Conservation (phyloP, 306 rosid genomes). For the Quercus bicolor region DNA sequence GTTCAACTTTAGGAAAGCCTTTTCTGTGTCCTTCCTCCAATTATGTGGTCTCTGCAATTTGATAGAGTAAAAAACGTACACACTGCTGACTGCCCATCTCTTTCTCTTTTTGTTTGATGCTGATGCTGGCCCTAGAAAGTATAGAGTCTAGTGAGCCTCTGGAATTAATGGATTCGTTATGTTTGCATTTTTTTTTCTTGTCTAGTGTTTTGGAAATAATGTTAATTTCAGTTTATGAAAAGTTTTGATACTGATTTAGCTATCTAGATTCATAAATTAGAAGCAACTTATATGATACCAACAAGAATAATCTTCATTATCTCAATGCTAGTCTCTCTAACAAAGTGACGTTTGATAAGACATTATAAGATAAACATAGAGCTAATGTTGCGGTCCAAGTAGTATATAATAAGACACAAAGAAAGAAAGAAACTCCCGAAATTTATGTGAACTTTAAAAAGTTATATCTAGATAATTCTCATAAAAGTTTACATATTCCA, state of each 20-base stretch:
- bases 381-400: too few species aligned
- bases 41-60: neutral
- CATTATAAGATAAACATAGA: too few species aligned
- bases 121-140: constrained; percentile 4
- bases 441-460: neutral
- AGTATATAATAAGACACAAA: too few species aligned
- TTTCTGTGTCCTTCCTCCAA: constrained; percentile 1
- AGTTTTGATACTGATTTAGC: neutral
- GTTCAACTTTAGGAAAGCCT: neutral
- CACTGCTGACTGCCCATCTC: neutral
- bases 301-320: too few species aligned
- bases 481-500: too few species aligned
- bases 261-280: neutral
- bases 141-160: neutral
- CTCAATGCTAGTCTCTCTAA: too few species aligned
- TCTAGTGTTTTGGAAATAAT: neutral
- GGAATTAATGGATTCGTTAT: neutral
- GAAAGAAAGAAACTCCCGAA: neutral
- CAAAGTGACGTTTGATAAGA: too few species aligned
- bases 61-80: neutral
- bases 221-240: neutral
- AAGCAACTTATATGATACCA: too few species aligned
- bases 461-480: neutral
- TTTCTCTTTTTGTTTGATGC: constrained; percentile 11
- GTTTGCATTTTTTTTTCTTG: too few species aligned